A percentile compares a stretch with the other conserved stretches of the same genome.
Evolutionary conservation across 257 asterid genomes (phyloP).

Genomic region (Forsythia suspensa): DNA sequence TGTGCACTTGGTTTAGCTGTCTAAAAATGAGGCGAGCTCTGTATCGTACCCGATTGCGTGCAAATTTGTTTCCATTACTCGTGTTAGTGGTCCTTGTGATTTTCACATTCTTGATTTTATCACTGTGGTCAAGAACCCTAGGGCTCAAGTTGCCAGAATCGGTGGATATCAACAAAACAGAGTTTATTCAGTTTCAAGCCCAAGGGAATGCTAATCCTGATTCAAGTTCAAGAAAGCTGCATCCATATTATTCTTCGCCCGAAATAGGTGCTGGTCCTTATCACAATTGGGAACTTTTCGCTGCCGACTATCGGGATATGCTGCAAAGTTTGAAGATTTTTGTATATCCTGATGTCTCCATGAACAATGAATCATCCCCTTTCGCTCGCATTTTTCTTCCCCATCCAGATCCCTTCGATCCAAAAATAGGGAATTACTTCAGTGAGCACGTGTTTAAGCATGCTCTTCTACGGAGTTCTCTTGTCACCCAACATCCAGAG

Average conservation of each 20-base stretch:
- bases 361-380: slow-evolving; percentile 31
- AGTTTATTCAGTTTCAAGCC: neutral
- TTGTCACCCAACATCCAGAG: slow-evolving; percentile 44
- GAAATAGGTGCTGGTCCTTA: slow-evolving; percentile 38
- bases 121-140: slow-evolving; percentile 17
- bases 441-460: slow-evolving; percentile 79
- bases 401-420: slow-evolving; percentile 46
- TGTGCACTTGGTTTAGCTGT: slow-evolving; percentile 9
- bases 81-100: slow-evolving; percentile 24
- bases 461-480: slow-evolving; percentile 57
- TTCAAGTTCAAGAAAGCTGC: neutral
- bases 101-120: slow-evolving; percentile 19
- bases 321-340: slow-evolving; percentile 41
- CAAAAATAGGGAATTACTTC: slow-evolving; percentile 70
- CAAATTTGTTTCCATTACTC: slow-evolving; percentile 23
- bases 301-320: slow-evolving; percentile 62
- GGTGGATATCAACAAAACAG: neutral
- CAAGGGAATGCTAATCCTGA: neutral
- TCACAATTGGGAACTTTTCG: slow-evolving; percentile 62
- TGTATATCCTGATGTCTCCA: slow-evolving; percentile 55
- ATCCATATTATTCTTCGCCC: neutral
- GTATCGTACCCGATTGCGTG: slow-evolving; percentile 20
- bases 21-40: neutral
- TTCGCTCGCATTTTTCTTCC: slow-evolving; percentile 52
- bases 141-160: slow-evolving; percentile 9